Base-by-base conservation (phyloP, 1,139 yeast species). In the Scheffersomyces illinoinensis region DNA sequence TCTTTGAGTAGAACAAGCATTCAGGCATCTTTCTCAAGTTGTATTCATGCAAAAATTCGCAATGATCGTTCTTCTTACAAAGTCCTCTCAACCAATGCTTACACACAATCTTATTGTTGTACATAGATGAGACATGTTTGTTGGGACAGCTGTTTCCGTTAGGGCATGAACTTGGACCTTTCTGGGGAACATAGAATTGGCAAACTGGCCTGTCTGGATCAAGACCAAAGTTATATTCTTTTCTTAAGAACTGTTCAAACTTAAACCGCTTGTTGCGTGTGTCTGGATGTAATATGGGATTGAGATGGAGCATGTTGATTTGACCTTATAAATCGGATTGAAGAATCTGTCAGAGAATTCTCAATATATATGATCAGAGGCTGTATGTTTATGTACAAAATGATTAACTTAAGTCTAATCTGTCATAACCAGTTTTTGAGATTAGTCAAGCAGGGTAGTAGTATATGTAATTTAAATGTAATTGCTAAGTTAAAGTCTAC, bases 41-140 rank as follows among this genome's bases (percentile, higher is more conserved):
- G 71, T 93, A 95, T 70, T 96, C 99, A 74, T 96, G 99, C 55
- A 96, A 76, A 69, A 92, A 96, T 76, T 96, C 99, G 76, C 99
- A 96, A 63, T 91, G 93, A 67, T 93, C 97, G 57, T 96, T 97
- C 78, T 93, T 95, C 76, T 96, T 96, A 76, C 99, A 96, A 49
- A 96, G 83, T 0, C 99, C 99, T 66, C 98, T 85, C 54, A 96
- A 85, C 99, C 99, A 95, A 79, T 95, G 98, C 81, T 96, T 95
- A 73, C 99, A 95, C 19, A 95, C 99, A 58, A 81, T 79, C 76
- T 93, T 93, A 74, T 93, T 92, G 65, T 85, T 85, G 74, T 89
- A 92, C 75, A 88, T 87, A 51, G 96, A 87, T 23, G 91, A 82
- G 1, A 92, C 92, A 76, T 95, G 98, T 69, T 93, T 91, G 74